These are phyloP conservation scores for Fusarium sp. DNA, from an alignment of 2,329 filamentous ascomycete species.

Conservation along the genomic window DNA sequence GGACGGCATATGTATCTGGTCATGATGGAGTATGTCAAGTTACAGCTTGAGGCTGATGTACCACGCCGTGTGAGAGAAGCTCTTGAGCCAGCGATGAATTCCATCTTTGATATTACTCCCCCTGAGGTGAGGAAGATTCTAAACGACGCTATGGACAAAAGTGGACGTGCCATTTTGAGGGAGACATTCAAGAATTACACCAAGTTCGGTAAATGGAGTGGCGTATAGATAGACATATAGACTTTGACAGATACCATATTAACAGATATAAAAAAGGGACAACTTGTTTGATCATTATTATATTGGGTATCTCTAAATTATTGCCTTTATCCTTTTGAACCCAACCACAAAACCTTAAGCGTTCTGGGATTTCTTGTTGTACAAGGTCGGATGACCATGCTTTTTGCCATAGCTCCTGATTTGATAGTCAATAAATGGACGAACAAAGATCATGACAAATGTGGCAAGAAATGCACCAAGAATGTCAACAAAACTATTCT, in stretches of 20 bases:
- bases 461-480: constrained; percentile 66
- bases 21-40: constrained; percentile 70
- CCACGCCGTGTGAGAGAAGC: constrained; percentile 65
- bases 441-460: constrained; percentile 70
- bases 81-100: constrained; percentile 69
- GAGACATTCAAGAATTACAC: constrained; percentile 71
- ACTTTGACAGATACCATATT: constrained; percentile 39
- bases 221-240: constrained; percentile 57
- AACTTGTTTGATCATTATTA: constrained; percentile 24
- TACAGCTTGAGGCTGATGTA: constrained; percentile 70
- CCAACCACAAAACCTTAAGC: background rate
- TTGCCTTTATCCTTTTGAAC: background rate
- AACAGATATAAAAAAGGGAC: constrained; percentile 24
- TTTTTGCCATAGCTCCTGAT: constrained; percentile 69
- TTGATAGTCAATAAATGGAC: constrained; percentile 68
- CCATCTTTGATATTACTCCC: constrained; percentile 70
- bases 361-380: constrained; percentile 51
- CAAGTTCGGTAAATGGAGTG: constrained; percentile 75
- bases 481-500: constrained; percentile 72
- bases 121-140: constrained; percentile 68
- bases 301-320: constrained; percentile 39
- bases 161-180: constrained; percentile 70
- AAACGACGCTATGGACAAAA: constrained; percentile 71
- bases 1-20: constrained; percentile 73
- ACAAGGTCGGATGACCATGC: constrained; percentile 69